phyloP scores from a whole-genome alignment of 768 basidiomycete genomes.

The Paxillus involutus region DNA sequence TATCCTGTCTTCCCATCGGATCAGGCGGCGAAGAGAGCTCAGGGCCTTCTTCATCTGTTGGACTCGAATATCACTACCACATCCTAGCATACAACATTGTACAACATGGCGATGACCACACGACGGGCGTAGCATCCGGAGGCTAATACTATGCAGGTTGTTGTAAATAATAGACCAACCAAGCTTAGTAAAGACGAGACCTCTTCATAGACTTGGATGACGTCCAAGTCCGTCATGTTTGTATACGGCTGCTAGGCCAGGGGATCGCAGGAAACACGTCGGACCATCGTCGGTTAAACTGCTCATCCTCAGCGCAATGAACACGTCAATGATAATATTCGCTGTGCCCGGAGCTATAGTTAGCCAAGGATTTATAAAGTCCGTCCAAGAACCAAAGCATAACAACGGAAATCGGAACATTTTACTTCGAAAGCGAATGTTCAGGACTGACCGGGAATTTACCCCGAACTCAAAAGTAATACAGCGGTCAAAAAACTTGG shows the following conservation, averaged over 20 bases:
- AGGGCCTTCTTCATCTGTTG: constrained; percentile 1
- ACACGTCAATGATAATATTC: not conserved
- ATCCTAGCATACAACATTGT: not conserved
- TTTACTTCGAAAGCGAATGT: too few species aligned
- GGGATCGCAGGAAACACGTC: not conserved
- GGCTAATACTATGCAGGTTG: not conserved
- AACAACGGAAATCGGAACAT: too few species aligned
- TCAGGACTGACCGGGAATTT: not conserved
- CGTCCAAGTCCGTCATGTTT: not conserved
- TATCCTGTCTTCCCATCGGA: constrained; percentile 24
- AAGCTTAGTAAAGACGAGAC: not conserved
- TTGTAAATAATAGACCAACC: not conserved
- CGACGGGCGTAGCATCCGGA: not conserved
- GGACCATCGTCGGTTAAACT: not conserved
- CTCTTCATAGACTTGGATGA: not conserved
- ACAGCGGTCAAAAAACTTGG: not conserved
- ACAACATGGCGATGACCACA: not conserved
- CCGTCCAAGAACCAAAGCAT: too few species aligned
- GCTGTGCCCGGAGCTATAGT: not conserved
- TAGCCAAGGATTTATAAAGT: not conserved
- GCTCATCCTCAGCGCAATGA: not conserved
- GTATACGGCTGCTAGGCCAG: not conserved
- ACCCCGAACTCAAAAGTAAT: not conserved
- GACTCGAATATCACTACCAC: too few species aligned
- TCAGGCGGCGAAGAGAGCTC: constrained; percentile 13